A percentile compares a stretch with the other conserved stretches of the same genome.
Evolutionary conservation across 1,284 basidiomycete genomes (phyloP).

Genomic region (Vanrija humicola): DNA sequence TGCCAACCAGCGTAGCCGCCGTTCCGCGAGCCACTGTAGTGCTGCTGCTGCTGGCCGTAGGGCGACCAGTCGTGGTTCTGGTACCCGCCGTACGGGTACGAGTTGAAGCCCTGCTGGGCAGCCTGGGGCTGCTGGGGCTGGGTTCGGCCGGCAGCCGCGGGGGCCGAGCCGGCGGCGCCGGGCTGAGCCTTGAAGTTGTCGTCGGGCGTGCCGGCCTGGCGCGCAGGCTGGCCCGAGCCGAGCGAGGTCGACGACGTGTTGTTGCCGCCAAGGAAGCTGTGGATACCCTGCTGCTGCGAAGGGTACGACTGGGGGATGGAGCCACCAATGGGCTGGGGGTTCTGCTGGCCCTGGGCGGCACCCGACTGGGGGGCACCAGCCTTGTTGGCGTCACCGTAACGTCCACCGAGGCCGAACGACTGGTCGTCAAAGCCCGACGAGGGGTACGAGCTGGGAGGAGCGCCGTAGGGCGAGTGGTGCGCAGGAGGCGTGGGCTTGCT

Average conservation of each 20-base stretch:
- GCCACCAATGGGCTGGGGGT: conserved; percentile 15
- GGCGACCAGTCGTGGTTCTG: conserved; percentile 34
- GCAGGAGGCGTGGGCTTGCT: conserved; percentile 35
- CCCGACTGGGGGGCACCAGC: conserved; percentile 11
- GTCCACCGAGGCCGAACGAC: conserved; percentile 27
- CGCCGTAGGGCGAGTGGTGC: conserved; percentile 46
- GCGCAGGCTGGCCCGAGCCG: conserved; percentile 14
- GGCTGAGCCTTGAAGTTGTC: conserved; percentile 42
- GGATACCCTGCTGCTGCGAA: conserved; percentile 25
- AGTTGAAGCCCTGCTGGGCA: conserved; percentile 23
- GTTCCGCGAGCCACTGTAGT: conserved; percentile 25
- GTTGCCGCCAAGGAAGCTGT: conserved; percentile 35
- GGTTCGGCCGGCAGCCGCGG: conserved; percentile 13
- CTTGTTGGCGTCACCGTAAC: conserved; percentile 34
- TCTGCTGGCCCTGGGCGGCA: conserved; percentile 17
- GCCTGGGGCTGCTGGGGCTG: conserved; percentile 25
- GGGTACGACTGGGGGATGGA: conserved; percentile 13
- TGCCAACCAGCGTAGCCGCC: conserved; percentile 33
- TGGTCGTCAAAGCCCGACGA: conserved; percentile 39
- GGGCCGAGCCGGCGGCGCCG: conserved; percentile 5
- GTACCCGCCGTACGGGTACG: conserved; percentile 31
- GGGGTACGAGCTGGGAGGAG: conserved; percentile 34
- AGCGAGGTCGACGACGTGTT: conserved; percentile 14
- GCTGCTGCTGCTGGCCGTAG: conserved; percentile 22
- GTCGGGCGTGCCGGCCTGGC: conserved; percentile 37